Conservation (phyloP, 306 rosid species). For the Fagus sylvatica region DNA sequence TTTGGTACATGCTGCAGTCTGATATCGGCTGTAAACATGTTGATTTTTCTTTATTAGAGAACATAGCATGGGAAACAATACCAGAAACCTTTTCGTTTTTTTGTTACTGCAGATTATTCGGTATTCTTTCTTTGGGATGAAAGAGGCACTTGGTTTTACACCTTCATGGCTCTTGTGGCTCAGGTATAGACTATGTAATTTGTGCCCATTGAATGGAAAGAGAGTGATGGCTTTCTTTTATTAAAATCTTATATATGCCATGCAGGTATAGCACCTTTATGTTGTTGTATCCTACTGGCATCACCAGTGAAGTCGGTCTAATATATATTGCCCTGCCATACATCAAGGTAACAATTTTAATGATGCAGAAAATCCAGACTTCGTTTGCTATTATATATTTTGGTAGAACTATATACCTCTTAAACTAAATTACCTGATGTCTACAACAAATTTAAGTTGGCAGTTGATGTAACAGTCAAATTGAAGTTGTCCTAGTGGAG, state of each 20-base stretch:
- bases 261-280: constrained; percentile 78
- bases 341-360: constrained; percentile 57
- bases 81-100: background rate
- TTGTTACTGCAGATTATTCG: constrained; percentile 62
- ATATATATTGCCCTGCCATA: constrained; percentile 59
- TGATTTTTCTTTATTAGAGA: background rate
- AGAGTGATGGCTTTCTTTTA: background rate
- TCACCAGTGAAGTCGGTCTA: constrained; percentile 72
- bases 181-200: constrained; percentile 44
- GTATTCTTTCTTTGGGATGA: constrained; percentile 73
- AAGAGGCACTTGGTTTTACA: constrained; percentile 68
- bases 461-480: background rate
- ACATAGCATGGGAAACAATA: background rate
- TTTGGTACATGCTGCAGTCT: background rate
- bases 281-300: constrained; percentile 63
- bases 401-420: background rate
- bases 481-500: background rate
- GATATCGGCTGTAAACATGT: background rate
- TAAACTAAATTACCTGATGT: background rate
- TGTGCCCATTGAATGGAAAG: constrained; percentile 1
- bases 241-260: background rate
- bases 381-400: background rate
- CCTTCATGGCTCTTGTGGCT: constrained; percentile 93
- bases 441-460: background rate
- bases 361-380: background rate